Evolutionary conservation across 2,329 filamentous ascomycete species (phyloP).

Genomic region (Passalora sequoiae): DNA sequence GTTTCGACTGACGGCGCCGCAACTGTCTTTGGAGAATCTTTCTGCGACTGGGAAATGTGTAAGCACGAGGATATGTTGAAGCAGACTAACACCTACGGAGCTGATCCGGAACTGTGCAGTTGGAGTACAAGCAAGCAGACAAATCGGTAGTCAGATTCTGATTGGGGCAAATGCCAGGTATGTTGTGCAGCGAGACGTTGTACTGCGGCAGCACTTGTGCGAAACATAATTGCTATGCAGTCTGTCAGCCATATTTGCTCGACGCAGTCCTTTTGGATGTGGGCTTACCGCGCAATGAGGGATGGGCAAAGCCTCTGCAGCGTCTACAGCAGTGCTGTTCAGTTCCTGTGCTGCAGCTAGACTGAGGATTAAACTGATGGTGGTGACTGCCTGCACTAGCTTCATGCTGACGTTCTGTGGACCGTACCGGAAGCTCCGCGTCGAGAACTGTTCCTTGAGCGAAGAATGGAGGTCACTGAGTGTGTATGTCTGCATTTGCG

Average conservation of each 20-base stretch:
- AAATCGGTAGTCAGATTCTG: constrained; percentile 18
- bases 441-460: not conserved
- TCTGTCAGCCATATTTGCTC: not conserved
- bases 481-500: not conserved
- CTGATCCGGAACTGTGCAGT: constrained; percentile 20
- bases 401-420: constrained; percentile 5
- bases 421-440: not conserved
- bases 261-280: not conserved
- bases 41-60: constrained; percentile 13
- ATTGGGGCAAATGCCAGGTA: constrained; percentile 18
- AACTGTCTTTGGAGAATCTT: constrained; percentile 15
- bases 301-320: constrained; percentile 2
- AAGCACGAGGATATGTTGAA: not conserved
- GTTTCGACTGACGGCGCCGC: constrained; percentile 15
- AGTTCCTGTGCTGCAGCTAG: not conserved
- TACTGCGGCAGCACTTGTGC: constrained; percentile 18
- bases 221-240: constrained; percentile 15
- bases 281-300: constrained; percentile 3
- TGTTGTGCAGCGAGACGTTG: constrained; percentile 11
- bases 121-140: constrained; percentile 15
- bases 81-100: constrained; percentile 6
- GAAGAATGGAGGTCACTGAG: not conserved
- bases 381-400: not conserved
- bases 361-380: not conserved
- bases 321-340: not conserved